Evolutionary conservation across 345 rosid genomes (phyloP), one percentile per base, ranked within the genome.

Genomic region (Draba incana): DNA sequence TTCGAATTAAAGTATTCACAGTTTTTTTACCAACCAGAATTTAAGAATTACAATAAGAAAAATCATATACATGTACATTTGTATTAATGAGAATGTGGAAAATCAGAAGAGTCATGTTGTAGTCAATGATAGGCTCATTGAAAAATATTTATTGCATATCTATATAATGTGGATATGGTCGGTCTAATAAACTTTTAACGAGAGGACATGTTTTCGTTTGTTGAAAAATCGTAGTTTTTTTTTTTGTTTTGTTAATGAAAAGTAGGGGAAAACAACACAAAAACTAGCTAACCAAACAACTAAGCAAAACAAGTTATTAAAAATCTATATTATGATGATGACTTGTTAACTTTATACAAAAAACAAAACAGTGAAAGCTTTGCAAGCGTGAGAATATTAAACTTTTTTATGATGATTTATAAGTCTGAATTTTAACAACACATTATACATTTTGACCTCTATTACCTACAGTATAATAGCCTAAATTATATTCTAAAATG

Each of bases 311-410:
- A 57, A 39, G 11, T 11, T 45, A n/a, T n/a, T 37, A 15, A 63
- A 33, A 53, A 7, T 53, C 20, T 20, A 12, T 14, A 41, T 28
- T 41, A 42, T 60, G 8, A 52, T 61, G 61, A 37, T 62, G 62
- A 24, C 33, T 59, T 62, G 54, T 44, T 62, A 62, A 35, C 69
- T 71, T 64, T 37, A 8, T 64, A 35, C 31, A 33, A 53, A 62
- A 35, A 54, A 53, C 23, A 57, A 35, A 62, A 58, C 33, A 45
- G 69, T 56, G 10, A 55, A 64, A 72, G 20, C 70, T 64, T 28
- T 72, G 38, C 53, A 64, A 72, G 76, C 76, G 76, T 72, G 76
- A 43, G 70, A 64, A 64, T 71, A 13, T 33, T 27, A 49, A 62
- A 28, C 31, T 68, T 61, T 61, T 28, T 33, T 33, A 31, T 70